Evolutionary conservation across 73 alveolate genomes (phyloP), one percentile per base, ranked within the genome.

Genomic region (Paramecium primaurelia): DNA sequence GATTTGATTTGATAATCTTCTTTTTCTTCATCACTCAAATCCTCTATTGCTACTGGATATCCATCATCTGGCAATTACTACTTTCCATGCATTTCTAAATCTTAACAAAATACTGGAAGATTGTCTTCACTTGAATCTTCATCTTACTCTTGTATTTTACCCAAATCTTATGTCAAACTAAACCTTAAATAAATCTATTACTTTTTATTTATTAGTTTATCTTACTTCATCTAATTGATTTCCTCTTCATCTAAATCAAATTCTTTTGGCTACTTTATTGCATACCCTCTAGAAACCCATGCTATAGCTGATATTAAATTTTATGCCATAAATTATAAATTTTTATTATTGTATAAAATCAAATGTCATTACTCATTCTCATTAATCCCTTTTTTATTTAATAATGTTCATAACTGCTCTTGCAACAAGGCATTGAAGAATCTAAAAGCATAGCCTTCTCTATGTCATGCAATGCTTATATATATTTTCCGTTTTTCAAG

Each of bases 1-100:
- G 98, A 96, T 60, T 97, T 96, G 77, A 98, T 98, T 59, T 97
- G 93, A 83, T 93, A 96, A 94, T 98, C 99, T 40, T 98, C 99
- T 86, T 92, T 95, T 80, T 98, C 99, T 54, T 97, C 99, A 26
- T 97, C 99, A 92, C 91, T 71, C 64, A 88, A 58, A 44, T 88
- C 94, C 34, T 88, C 94, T 18, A 88, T 59, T 11, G 91, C 94
- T 38, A 88, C 84, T 69, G 94, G 94, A 88, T 88, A 71, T 4
- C 90, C 94, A 45, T 88, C 94, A 28, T 88, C 84, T 32, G 58
- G 51, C 20, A 34, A 42, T 32, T 32, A 58, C 85, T 71, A 60
- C 8, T 88, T 88, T 1, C 75, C 94, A 42, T 69, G 32, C 77
- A 69, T 64, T 22, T 88, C 90, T 18, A 88, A 36, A 71, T 88